Conservation (phyloP, 2,329 filamentous ascomycete species). For the Didymosphaeria variabile region DNA sequence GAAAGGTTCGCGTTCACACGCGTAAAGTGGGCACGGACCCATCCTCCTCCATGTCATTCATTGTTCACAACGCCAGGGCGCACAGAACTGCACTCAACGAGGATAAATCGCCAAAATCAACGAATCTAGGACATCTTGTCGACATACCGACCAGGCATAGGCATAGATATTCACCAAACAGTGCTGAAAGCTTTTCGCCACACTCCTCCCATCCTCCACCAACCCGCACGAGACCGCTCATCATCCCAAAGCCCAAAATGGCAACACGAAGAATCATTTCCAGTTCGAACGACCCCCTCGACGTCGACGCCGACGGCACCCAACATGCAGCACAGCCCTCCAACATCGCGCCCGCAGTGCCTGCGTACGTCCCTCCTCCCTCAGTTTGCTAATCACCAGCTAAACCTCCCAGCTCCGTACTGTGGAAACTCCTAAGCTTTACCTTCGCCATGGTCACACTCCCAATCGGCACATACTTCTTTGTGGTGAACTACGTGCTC, state of each 20-base stretch:
- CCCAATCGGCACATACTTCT: slow-evolving; percentile 89
- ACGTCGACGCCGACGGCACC: slow-evolving; percentile 55
- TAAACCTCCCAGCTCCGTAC: slow-evolving; percentile 70
- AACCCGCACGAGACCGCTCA: not conserved
- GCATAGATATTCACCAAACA: not conserved
- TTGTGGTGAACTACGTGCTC: slow-evolving; percentile 79
- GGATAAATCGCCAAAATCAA: not conserved
- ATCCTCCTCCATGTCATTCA: not conserved
- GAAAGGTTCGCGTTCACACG: slow-evolving; percentile 21
- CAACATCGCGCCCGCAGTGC: slow-evolving; percentile 83
- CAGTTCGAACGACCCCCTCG: slow-evolving; percentile 71
- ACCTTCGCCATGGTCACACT: slow-evolving; percentile 89
- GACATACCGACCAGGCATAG: not conserved
- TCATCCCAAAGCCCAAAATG: slow-evolving; percentile 59
- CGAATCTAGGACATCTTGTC: no score
- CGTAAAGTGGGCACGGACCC: slow-evolving; percentile 19
- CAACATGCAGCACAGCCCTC: slow-evolving; percentile 61
- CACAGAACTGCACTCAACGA: slow-evolving; percentile 6
- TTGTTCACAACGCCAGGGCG: slow-evolving; percentile 1
- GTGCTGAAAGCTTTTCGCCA: not conserved
- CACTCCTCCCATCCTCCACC: not conserved
- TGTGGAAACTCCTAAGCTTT: slow-evolving; percentile 88
- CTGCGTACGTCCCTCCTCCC: slow-evolving; percentile 66
- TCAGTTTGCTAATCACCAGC: slow-evolving; percentile 2
- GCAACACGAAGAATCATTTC: slow-evolving; percentile 73